Evolutionary conservation across 1,139 yeast species (phyloP), one percentile per base, ranked within the genome.

Genomic region (Yamadazyma epiphylla): DNA sequence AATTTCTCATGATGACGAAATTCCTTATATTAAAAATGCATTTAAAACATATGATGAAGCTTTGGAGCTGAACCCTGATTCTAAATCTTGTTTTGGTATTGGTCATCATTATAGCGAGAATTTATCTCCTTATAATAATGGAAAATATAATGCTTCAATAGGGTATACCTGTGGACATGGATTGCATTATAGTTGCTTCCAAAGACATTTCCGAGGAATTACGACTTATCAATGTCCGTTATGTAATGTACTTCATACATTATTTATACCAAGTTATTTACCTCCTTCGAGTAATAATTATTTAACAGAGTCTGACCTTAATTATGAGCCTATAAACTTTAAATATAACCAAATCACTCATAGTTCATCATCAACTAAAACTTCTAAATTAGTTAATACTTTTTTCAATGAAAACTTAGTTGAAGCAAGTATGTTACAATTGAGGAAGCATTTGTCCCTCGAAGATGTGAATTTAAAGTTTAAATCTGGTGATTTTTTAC

Each of bases 161-260:
- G 58, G 71, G 12, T 60, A 74, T 3, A 77, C 85, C 3, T 82
- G 91, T 58, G 80, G 83, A 14, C 94, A 82, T 53, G 78, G 77
- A 7, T 70, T 81, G 58, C 94, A 82, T 51, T 66, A 58, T 39
- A 46, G 53, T 10, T 83, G 94, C 51, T 75, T 67, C 48, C 53
- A 48, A 16, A 35, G 48, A 47, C 46, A 61, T 50, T 43, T 68
- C 36, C 7, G 20, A 10, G 10, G 10, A 7, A 10, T 10, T 17
- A 10, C 10, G 7, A 17, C 10, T 7, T 17, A 7, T 17, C 60
- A 70, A 3, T 81, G 89, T 53, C 88, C 89, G 0, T 59, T 82
- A 28, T 82, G 89, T 49, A 77, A 76, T 41, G 70, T 76, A 2
- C 60, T 61, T 17, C 70, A 67, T 36, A 66, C 68, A 36, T 38